Evolutionary conservation across 768 basidiomycete species (phyloP).

Genomic region (Tulasnella sp.): DNA sequence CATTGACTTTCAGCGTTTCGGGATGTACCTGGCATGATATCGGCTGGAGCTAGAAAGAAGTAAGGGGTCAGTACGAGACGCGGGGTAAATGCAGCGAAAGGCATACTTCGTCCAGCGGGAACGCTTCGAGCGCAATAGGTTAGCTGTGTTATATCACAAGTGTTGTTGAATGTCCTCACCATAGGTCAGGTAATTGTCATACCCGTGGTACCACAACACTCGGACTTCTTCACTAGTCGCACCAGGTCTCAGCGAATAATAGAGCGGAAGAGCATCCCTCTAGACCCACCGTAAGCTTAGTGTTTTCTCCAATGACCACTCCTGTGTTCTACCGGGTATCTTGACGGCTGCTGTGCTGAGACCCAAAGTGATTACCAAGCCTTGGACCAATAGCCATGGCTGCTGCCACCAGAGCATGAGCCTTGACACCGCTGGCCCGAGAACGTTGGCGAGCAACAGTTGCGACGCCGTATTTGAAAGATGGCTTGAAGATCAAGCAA

Average conservation of each 20-base stretch:
- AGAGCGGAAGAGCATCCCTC: not conserved
- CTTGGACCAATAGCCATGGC: conserved; percentile 1
- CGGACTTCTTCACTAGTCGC: conserved; percentile 60
- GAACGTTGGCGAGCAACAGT: not conserved
- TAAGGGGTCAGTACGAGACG: conserved; percentile 24
- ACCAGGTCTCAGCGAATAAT: not conserved
- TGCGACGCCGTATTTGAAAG: not conserved
- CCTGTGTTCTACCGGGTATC: not conserved
- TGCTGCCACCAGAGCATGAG: conserved; percentile 14
- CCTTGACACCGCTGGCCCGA: not conserved
- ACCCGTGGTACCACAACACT: conserved; percentile 88
- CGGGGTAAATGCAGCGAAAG: conserved; percentile 23
- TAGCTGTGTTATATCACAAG: conserved; percentile 31
- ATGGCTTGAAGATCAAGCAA: not conserved
- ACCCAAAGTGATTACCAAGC: not conserved
- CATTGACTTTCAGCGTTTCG: not conserved
- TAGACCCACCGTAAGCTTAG: not conserved
- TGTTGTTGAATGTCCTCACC: conserved; percentile 46
- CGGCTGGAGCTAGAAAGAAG: conserved; percentile 64
- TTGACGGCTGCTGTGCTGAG: not conserved
- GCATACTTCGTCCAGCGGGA: conserved; percentile 76
- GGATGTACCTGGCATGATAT: conserved; percentile 63
- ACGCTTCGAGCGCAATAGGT: conserved; percentile 51
- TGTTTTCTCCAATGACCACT: not conserved
- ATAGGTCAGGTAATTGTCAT: conserved; percentile 78